Evolutionary conservation across 1,284 basidiomycete genomes (phyloP).

Genomic region (Trametes versicolor): DNA sequence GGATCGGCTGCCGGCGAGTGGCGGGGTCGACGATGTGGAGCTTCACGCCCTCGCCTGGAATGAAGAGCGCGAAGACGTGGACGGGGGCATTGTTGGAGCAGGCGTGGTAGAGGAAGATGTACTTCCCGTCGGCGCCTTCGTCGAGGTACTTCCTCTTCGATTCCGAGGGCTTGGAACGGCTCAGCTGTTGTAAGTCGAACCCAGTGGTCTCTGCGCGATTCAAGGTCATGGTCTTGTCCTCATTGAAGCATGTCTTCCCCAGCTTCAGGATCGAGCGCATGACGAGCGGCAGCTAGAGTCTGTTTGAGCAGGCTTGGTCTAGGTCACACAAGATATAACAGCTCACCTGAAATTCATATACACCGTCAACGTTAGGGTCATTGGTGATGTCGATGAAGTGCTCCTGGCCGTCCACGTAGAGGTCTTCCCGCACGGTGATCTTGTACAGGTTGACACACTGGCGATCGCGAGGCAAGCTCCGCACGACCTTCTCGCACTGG

Average conservation of each 20-base stretch:
- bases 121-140: constrained; percentile 78
- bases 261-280: constrained; percentile 87
- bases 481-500: constrained; percentile 76
- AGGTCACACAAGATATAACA: neutral
- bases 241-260: constrained; percentile 84
- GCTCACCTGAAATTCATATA: constrained; percentile 90
- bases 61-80: constrained; percentile 93
- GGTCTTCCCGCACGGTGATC: constrained; percentile 85
- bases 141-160: constrained; percentile 82
- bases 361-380: constrained; percentile 94
- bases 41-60: constrained; percentile 76
- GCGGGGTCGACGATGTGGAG: constrained; percentile 94
- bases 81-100: constrained; percentile 77
- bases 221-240: constrained; percentile 76
- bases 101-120: constrained; percentile 94
- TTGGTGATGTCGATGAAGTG: constrained; percentile 95
- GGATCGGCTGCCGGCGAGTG: constrained; percentile 83
- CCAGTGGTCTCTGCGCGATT: constrained; percentile 88
- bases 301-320: constrained; percentile 6
- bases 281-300: constrained; percentile 79
- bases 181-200: constrained; percentile 88
- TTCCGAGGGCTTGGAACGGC: constrained; percentile 66
- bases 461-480: constrained; percentile 85
- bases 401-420: constrained; percentile 86
- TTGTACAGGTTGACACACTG: constrained; percentile 86